Conservation (phyloP, 2,329 filamentous ascomycete species). For the Aspergillus sp. region DNA sequence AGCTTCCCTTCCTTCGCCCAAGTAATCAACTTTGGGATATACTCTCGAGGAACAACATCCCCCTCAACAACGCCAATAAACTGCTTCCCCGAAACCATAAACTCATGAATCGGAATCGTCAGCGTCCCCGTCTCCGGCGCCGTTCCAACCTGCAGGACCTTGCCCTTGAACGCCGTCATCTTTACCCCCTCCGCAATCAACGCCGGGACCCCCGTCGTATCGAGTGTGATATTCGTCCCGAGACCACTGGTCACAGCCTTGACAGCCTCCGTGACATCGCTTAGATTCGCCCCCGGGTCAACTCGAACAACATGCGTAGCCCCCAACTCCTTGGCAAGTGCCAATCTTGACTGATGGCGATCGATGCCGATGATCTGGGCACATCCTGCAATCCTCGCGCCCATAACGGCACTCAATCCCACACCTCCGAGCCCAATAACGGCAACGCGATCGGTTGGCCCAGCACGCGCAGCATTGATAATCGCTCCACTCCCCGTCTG, state of each 20-base stretch:
- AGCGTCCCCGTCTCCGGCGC: slow-evolving; percentile 51
- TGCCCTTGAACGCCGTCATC: slow-evolving; percentile 51
- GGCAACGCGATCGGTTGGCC: background rate
- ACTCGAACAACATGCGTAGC: slow-evolving; percentile 42
- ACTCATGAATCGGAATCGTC: slow-evolving; percentile 48
- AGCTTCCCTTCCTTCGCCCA: slow-evolving; percentile 55
- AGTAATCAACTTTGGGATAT: slow-evolving; percentile 53
- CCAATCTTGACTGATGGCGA: slow-evolving; percentile 40
- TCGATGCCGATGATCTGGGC: slow-evolving; percentile 49
- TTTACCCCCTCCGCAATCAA: slow-evolving; percentile 50
- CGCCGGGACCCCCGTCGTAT: slow-evolving; percentile 54
- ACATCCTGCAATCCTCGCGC: slow-evolving; percentile 50
- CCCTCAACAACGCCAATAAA: slow-evolving; percentile 56
- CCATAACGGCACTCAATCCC: slow-evolving; percentile 54
- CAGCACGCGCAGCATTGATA: slow-evolving; percentile 4
- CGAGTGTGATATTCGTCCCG: slow-evolving; percentile 53
- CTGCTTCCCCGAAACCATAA: slow-evolving; percentile 54
- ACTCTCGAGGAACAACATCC: slow-evolving; percentile 45
- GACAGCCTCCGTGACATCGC: slow-evolving; percentile 41
- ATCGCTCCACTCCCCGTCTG: slow-evolving; percentile 15
- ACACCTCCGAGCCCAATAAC: slow-evolving; percentile 54
- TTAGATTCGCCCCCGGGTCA: slow-evolving; percentile 32
- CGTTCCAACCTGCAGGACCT: slow-evolving; percentile 56
- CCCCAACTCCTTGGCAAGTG: slow-evolving; percentile 46
- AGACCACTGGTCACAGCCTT: slow-evolving; percentile 39